Evolutionary conservation across 768 basidiomycete species (phyloP).

Genomic region (Favolaschia claudopus): DNA sequence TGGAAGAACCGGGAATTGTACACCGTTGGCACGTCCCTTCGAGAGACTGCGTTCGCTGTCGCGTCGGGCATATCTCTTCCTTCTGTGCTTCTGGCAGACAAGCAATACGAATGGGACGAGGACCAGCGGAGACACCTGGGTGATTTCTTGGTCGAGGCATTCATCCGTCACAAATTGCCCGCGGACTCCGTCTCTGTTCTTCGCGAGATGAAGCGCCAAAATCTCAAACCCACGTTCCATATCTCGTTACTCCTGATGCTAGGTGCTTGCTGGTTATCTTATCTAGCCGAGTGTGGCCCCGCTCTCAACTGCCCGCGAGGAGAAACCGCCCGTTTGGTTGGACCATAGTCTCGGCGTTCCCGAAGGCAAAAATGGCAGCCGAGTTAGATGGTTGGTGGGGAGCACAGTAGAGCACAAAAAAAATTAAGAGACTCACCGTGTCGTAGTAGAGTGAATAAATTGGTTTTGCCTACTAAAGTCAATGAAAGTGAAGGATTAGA

Average conservation of each 20-base stretch:
- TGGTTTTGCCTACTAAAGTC: too few species aligned
- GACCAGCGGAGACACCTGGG: slow-evolving; percentile 41
- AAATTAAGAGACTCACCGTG: too few species aligned
- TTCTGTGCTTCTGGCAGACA: slow-evolving; percentile 31
- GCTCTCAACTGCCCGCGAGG: too few species aligned
- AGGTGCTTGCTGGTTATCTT: too few species aligned
- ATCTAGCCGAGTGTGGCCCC: too few species aligned
- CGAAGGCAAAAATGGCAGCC: too few species aligned
- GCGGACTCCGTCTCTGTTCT: slow-evolving; percentile 50
- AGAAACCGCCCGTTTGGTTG: too few species aligned
- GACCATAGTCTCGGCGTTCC: too few species aligned
- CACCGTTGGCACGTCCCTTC: slow-evolving; percentile 33
- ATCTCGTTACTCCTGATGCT: slow-evolving; percentile 47
- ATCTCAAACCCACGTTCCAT: slow-evolving; percentile 35
- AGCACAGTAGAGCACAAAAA: too few species aligned
- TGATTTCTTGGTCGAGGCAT: slow-evolving; percentile 50
- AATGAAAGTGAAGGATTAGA: too few species aligned
- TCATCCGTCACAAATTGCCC: slow-evolving; percentile 40
- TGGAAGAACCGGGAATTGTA: neutral
- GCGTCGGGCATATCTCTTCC: slow-evolving; percentile 44
- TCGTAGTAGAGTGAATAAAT: too few species aligned
- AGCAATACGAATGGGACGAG: slow-evolving; percentile 31
- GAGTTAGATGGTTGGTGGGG: too few species aligned
- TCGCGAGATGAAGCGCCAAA: slow-evolving; percentile 47
- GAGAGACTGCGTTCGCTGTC: slow-evolving; percentile 33